Percentiles rank a stretch among this genome's conserved stretches.
phyloP scores from a whole-genome alignment of 2,329 filamentous ascomycete species.

The Arachnopeziza araneosa region DNA sequence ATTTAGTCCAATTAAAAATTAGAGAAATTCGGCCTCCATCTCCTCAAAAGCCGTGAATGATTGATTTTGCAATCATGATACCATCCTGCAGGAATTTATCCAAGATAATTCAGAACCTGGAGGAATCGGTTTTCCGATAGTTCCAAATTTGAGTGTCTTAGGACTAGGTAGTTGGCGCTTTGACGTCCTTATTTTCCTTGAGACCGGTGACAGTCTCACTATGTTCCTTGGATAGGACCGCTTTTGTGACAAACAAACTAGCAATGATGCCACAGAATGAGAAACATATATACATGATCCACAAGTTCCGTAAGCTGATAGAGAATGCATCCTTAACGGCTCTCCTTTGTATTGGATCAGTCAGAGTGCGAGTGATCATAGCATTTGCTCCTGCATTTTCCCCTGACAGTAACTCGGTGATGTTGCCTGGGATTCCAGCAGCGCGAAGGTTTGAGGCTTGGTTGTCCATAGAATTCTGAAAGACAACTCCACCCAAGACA shows the following conservation, averaged over 20 bases:
- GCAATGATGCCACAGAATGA: slow-evolving; percentile 31
- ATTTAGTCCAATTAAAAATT: too few species aligned
- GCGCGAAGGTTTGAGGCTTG: slow-evolving; percentile 6
- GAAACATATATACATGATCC: slow-evolving; percentile 20
- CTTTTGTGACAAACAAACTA: slow-evolving; percentile 39
- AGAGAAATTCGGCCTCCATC: too few species aligned
- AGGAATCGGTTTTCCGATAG: too few species aligned
- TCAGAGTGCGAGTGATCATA: slow-evolving; percentile 36
- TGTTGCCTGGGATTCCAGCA: slow-evolving; percentile 7
- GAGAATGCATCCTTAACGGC: slow-evolving; percentile 17
- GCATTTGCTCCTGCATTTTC: slow-evolving; percentile 21
- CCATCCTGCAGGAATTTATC: too few species aligned
- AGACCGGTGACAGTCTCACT: too few species aligned
- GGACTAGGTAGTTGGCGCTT: too few species aligned
- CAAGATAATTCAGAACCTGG: too few species aligned
- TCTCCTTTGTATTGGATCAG: slow-evolving; percentile 8
- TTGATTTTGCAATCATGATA: too few species aligned
- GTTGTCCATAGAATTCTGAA: slow-evolving; percentile 38
- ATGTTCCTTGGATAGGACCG: slow-evolving; percentile 41
- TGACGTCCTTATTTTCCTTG: too few species aligned
- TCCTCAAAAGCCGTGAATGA: too few species aligned
- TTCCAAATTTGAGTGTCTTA: too few species aligned
- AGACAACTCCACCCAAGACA: slow-evolving; percentile 42
- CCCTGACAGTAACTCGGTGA: slow-evolving; percentile 32
- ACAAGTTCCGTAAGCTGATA: slow-evolving; percentile 22